These are phyloP conservation scores for Narthecium ossifragum DNA, from an alignment of 106 monocot genomes.

Conservation along the genomic window DNA sequence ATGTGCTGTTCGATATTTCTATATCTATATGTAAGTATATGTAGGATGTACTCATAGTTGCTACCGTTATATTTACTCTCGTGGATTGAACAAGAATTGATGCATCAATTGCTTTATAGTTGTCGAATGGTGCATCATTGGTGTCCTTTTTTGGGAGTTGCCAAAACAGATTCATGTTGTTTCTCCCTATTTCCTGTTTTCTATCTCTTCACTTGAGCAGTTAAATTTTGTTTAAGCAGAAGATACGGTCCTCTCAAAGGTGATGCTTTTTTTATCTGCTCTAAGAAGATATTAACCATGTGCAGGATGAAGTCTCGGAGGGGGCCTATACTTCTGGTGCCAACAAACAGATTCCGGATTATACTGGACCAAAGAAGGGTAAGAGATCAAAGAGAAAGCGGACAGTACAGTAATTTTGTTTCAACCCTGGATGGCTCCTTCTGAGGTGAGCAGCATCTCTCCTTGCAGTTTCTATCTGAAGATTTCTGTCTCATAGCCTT, in stretches of 20 bases:
- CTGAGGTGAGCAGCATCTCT: too few relatives aligned
- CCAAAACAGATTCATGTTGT: background rate
- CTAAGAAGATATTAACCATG: background rate
- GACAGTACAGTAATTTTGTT: slow-evolving; percentile 40
- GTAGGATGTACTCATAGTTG: too few relatives aligned
- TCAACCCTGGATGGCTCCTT: too few relatives aligned
- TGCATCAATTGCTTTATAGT: background rate
- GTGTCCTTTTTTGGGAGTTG: background rate
- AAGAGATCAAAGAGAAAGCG: slow-evolving; percentile 95
- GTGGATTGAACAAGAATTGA: too few relatives aligned
- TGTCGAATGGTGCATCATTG: background rate
- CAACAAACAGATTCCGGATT: slow-evolving; percentile 55
- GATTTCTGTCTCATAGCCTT: too few relatives aligned
- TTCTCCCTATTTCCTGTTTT: background rate
- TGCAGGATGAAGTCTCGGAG: slow-evolving; percentile 37
- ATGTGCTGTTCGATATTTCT: too few relatives aligned
- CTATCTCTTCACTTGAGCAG: background rate
- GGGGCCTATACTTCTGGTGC: slow-evolving; percentile 43
- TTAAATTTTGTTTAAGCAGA: too few relatives aligned
- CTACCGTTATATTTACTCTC: too few relatives aligned
- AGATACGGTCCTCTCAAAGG: background rate
- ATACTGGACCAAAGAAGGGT: slow-evolving; percentile 59
- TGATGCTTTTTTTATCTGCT: background rate
- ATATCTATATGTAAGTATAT: too few relatives aligned
- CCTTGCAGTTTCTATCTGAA: too few relatives aligned